Conservation (phyloP, 768 basidiomycete species). For the Nevesoporus exiguus region DNA sequence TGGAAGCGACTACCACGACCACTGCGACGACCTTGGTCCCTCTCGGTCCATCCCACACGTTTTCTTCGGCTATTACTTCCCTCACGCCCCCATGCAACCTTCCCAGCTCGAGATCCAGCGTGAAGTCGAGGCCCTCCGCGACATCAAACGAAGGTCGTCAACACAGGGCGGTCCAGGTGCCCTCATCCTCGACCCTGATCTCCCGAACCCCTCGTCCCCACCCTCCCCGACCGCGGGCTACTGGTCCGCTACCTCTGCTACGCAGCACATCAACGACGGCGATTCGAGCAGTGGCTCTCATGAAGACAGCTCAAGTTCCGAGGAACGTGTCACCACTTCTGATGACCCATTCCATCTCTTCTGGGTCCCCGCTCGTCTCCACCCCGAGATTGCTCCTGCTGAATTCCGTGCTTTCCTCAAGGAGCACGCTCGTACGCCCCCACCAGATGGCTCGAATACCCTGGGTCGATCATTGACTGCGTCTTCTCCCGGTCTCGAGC, state of each 20-base stretch:
- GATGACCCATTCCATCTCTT: constrained; percentile 91
- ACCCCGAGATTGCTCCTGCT: constrained; percentile 95
- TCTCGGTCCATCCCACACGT: constrained; percentile 13
- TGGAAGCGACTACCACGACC: too few species aligned
- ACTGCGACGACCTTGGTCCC: constrained; percentile 7
- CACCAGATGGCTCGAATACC: constrained; percentile 44
- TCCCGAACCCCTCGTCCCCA: constrained; percentile 69
- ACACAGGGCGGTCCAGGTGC: constrained; percentile 72
- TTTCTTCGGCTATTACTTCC: constrained; percentile 9
- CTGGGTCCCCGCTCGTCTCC: constrained; percentile 96
- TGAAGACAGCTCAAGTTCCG: constrained; percentile 38
- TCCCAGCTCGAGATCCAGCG: constrained; percentile 83
- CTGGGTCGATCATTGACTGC: constrained; percentile 44
- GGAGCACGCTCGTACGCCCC: constrained; percentile 73
- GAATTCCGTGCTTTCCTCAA: constrained; percentile 95
- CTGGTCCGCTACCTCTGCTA: constrained; percentile 39
- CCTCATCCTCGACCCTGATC: constrained; percentile 86
- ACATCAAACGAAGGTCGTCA: constrained; percentile 80
- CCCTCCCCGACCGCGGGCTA: constrained; percentile 53
- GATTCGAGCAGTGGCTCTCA: constrained; percentile 43
- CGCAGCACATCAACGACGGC: constrained; percentile 40
- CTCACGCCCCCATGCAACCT: constrained; percentile 63
- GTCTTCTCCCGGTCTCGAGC: constrained; percentile 52
- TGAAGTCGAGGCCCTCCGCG: constrained; percentile 81
- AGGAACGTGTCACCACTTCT: constrained; percentile 31